These are phyloP conservation scores for Fistulina hepatica DNA, from an alignment of 1,284 basidiomycete species.

Conservation along the genomic window DNA sequence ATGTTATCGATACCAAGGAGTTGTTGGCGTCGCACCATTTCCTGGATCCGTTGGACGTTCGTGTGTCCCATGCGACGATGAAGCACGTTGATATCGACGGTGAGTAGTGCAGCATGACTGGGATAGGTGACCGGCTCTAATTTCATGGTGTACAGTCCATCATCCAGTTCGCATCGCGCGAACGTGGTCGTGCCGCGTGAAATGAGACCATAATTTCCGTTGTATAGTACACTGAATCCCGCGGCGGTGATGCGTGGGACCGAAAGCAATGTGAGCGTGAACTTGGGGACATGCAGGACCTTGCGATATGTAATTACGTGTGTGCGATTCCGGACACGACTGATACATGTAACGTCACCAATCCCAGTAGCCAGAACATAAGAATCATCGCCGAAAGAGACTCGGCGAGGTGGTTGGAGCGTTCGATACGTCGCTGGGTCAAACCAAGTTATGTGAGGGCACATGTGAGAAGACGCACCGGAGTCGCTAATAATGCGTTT, in stretches of 20 bases:
- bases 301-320: neutral
- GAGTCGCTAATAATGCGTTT: constrained; percentile 3
- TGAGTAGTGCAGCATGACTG: no score
- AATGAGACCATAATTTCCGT: no score
- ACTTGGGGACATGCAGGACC: neutral
- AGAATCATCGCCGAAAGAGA: constrained; percentile 4
- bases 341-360: constrained; percentile 2
- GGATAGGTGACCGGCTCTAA: no score
- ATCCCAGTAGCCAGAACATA: constrained; percentile 16
- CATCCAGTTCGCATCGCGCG: no score
- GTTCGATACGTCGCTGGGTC: neutral
- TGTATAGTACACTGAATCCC: no score
- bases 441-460: neutral
- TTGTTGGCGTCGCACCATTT: neutral
- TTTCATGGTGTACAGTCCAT: no score
- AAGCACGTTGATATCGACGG: neutral
- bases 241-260: neutral
- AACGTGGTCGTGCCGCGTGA: no score
- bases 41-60: neutral
- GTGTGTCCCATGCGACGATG: neutral
- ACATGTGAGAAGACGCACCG: constrained; percentile 3
- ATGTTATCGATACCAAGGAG: neutral
- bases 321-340: neutral
- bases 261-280: neutral
- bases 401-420: neutral